Evolutionary conservation across 306 rosid genomes (phyloP), one percentile per base, ranked within the genome.

Genomic region (Dalbergia cultrata): DNA sequence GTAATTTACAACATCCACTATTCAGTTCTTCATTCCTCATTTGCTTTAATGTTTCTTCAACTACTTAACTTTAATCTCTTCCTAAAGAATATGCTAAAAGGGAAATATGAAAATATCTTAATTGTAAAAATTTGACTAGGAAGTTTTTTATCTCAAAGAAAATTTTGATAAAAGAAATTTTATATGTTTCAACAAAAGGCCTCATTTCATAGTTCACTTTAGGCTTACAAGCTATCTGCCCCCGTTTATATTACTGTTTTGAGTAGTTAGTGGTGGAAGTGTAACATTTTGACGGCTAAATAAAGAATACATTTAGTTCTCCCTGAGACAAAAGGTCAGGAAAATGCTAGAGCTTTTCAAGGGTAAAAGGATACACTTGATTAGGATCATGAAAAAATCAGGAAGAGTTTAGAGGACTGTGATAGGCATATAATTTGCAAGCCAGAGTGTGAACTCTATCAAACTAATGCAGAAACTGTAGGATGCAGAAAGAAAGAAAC

Each of bases 351-450:
- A 17, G 33, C 5, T 22, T 67, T 76, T 13, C 13, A n/a, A 50
- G 58, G 22, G 47, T 71, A 72, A 62, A 53, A 56, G 52, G 50
- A 64, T 18, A 41, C 54, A 50, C 47, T 52, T 63, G 71, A 54
- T 39, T 62, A 43, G 37, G 39, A 22, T 50, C 16, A 67, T 59
- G 31, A 70, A 62, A 63, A 72, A 76, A 71, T 74, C 52, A 58
- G 13, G 57, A 78, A 18, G 44, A 31, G 49, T 77, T 60, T 52
- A 70, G 39, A 70, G 68, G 44, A 37, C 50, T 61, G 77, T 67
- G 54, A 74, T 62, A 61, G 43, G 67, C 31, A 57, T 9, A 14
- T 80, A 67, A 67, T 69, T 79, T 70, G 73, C 65, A 62, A 75
- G 70, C 59, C 52, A 47, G 54, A 81, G 39, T 13, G 22, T 33